phyloP scores from a whole-genome alignment of 164 flowering plant species.

The Stephania cephalantha region DNA sequence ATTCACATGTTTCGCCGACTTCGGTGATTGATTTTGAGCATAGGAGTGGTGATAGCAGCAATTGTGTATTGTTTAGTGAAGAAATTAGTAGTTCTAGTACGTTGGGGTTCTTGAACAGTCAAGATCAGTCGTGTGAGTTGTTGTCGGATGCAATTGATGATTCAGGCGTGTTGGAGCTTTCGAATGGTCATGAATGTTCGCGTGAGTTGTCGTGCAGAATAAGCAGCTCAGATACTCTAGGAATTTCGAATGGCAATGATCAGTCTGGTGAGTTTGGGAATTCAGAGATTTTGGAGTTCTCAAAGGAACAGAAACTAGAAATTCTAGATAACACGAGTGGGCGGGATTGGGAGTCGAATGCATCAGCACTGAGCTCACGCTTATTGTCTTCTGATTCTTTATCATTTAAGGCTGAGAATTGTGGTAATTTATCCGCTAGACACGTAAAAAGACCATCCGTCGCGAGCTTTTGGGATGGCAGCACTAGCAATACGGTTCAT shows the following conservation, averaged over 20 bases:
- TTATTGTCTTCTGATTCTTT: conserved; percentile 36
- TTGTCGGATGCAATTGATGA: conserved; percentile 11
- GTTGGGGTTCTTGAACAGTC: conserved; percentile 17
- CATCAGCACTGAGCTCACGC: conserved; percentile 26
- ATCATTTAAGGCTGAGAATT: conserved; percentile 32
- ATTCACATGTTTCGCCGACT: conserved; percentile 15
- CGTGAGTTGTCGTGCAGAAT: conserved; percentile 16
- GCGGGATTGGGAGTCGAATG: conserved; percentile 28
- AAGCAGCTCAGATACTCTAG: conserved; percentile 33
- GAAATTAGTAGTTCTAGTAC: conserved; percentile 24
- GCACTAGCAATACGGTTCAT: conserved; percentile 16
- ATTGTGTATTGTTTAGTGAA: conserved; percentile 37
- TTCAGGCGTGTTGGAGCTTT: conserved; percentile 18
- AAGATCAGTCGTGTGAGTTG: conserved; percentile 18
- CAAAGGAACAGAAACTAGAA: conserved; percentile 22
- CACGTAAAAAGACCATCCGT: conserved; percentile 33
- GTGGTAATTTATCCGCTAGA: conserved; percentile 20
- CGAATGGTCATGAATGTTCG: conserved; percentile 16
- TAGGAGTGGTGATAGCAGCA: conserved; percentile 10
- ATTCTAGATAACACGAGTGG: conserved; percentile 23
- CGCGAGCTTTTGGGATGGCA: conserved; percentile 48
- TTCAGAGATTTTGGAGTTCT: conserved; percentile 22
- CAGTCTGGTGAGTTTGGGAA: conserved; percentile 31
- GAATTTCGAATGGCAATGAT: conserved; percentile 17
- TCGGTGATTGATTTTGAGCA: conserved; percentile 19